These are phyloP conservation scores for Scleroderma citrinum DNA, from an alignment of 768 basidiomycete genomes.

Conservation along the genomic window DNA sequence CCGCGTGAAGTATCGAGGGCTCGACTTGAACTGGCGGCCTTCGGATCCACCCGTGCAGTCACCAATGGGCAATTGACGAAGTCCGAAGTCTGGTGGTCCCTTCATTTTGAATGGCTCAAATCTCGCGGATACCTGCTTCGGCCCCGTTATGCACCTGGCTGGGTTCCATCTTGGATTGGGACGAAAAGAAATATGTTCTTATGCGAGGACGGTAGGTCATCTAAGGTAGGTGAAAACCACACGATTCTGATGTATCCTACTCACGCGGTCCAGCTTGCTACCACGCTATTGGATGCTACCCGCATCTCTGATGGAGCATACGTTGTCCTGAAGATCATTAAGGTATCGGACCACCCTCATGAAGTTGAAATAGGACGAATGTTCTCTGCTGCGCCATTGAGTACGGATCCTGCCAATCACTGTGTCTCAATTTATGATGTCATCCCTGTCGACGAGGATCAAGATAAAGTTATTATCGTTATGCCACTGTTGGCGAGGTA, in stretches of 20 bases:
- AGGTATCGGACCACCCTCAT: constrained; percentile 4
- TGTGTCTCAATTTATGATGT: constrained; percentile 13
- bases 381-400: constrained; percentile 11
- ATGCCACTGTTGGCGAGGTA: constrained; percentile 26
- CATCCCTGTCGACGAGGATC: constrained; percentile 2
- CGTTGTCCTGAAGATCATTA: constrained; percentile 27
- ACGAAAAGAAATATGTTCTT: not conserved
- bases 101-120: constrained; percentile 26
- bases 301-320: constrained; percentile 20
- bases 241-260: too few relatives aligned
- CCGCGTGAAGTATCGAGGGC: not conserved
- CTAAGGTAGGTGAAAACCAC: not conserved
- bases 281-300: constrained; percentile 22
- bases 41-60: not conserved
- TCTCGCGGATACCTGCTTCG: constrained; percentile 28
- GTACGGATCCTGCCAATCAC: not conserved
- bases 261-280: not conserved
- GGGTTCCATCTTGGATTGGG: constrained; percentile 30
- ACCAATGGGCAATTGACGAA: constrained; percentile 1
- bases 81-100: constrained; percentile 8
- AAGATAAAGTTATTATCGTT: constrained; percentile 16
- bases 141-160: constrained; percentile 26
- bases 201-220: constrained; percentile 2
- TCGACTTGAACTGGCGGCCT: not conserved
- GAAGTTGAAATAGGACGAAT: constrained; percentile 20